Evolutionary conservation across 257 asterid genomes (phyloP), one percentile per base, ranked within the genome.

Genomic region (Nicotiana otophora): DNA sequence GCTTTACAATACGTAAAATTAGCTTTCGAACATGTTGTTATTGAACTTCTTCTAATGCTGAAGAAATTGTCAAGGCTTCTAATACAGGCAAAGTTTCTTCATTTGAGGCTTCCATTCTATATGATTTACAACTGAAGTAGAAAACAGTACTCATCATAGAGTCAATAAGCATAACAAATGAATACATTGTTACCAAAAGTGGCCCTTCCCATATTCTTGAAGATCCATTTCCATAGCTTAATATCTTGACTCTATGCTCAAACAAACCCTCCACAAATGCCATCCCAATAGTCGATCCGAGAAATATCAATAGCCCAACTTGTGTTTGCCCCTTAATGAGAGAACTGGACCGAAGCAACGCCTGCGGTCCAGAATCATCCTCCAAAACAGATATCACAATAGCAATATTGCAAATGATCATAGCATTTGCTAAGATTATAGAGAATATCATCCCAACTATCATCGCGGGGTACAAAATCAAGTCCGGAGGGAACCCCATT

Each of bases 151-250:
- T 94, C 97, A 92, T 96, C 98, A 96, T 96, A 23, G 94, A 91
- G 84, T 96, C 98, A 5, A 94, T 87, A 72, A 94, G 92, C 89
- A 89, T 89, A 84, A 96, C 91, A 70, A 94, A 92, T 3, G 98
- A 94, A 82, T 91, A 94, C 97, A 96, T 89, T 65, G 92, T 26
- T 26, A 96, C 97, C 91, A 96, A 85, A 82, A 96, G 93, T 1
- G 99, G 99, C 5, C 99, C 98, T 90, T 96, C 98, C 99, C 98
- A 96, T 77, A 92, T 86, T 86, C 98, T 89, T 4, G 98, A 94
- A 63, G 99, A 92, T 53, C 97, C 98, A 84, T 94, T 94, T 69
- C 97, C 99, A 83, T 96, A 93, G 80, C 98, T 94, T 77, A 96
- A 65, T n/a, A 93, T 90, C 89, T 92, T 96, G 77, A 94, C 98